A percentile compares a stretch with the other conserved stretches of the same genome.
Conservation (phyloP, 2,329 filamentous ascomycete genomes). For the Alternaria viburni region DNA sequence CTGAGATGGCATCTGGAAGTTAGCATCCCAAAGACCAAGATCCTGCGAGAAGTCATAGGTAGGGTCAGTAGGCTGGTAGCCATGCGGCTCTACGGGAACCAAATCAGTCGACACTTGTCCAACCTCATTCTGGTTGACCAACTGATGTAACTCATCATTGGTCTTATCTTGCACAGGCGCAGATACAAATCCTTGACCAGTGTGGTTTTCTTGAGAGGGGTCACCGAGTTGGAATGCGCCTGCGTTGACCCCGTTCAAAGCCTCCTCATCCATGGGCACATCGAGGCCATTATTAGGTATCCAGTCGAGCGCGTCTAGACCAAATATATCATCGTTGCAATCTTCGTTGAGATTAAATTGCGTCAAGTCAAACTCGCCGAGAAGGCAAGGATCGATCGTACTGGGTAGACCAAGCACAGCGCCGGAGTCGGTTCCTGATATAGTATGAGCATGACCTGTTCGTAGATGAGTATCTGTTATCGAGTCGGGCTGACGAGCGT, state of each 20-base stretch:
- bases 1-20: not conserved
- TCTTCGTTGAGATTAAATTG: not conserved
- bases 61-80: not conserved
- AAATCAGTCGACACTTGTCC: not conserved
- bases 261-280: not conserved
- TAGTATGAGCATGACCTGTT: not conserved
- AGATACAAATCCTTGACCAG: not conserved
- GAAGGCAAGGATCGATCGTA: slow-evolving; percentile 2
- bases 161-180: not conserved
- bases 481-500: not conserved
- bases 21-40: not conserved
- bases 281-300: not conserved
- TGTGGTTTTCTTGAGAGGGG: not conserved
- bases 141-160: not conserved
- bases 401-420: slow-evolving; percentile 11
- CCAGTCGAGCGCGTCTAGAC: not conserved
- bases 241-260: not conserved
- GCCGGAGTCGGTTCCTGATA: not conserved
- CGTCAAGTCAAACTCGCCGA: slow-evolving; percentile 6
- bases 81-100: not conserved
- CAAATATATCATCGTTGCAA: not conserved
- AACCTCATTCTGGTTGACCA: not conserved
- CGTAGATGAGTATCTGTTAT: slow-evolving; percentile 3
- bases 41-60: not conserved
- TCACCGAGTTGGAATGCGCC: not conserved